Conservation (phyloP, 176 grass and related monocot genomes). For the Hordeum vulgare region MorexV3_pseudomolecules_assembly NC_058518.1:478974437-478974936, state of each 20-base stretch:
- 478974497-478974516: conserved; percentile 69
- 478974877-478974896: neutral
- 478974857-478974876: neutral
- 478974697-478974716: neutral
- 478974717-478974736: neutral
- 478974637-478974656: neutral
- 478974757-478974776: neutral
- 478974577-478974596: neutral
- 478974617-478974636: neutral
- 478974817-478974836: neutral
- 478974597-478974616: neutral
- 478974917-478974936: neutral
- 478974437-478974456: conserved; percentile 48
- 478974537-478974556: neutral
- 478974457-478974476: conserved; percentile 78
- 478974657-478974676: neutral
- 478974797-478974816: neutral
- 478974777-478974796: neutral
- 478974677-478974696: neutral
- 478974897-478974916: neutral
- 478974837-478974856: neutral
- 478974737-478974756: too few species aligned
- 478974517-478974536: conserved; percentile 61
- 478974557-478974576: neutral
- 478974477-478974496: conserved; percentile 83